Percentiles rank a stretch among this genome's conserved stretches.
Conservation (phyloP, 1,139 yeast genomes). For the Scheffersomyces segobiensis region DNA sequence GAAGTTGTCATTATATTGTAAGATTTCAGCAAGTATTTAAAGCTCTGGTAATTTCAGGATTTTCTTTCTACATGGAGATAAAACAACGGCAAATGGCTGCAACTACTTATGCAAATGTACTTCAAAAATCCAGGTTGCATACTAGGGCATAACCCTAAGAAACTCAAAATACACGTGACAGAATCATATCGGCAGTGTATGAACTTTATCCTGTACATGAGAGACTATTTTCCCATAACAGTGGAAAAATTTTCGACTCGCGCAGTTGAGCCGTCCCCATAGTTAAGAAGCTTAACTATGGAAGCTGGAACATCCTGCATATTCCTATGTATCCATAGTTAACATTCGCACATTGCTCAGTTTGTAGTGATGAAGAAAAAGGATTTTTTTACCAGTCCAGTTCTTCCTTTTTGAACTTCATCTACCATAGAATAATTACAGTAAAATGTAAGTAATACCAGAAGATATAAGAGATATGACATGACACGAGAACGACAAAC, state of each 20-base stretch:
- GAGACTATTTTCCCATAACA: neutral
- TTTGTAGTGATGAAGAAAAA: neutral
- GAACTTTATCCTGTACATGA: neutral
- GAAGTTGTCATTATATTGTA: too few relatives aligned
- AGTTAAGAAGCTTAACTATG: neutral
- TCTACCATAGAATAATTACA: slow-evolving; percentile 12
- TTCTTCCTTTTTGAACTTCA: slow-evolving; percentile 1
- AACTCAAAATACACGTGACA: neutral
- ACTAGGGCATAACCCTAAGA: neutral
- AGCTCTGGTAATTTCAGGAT: neutral
- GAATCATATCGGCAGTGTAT: neutral
- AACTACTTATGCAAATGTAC: neutral
- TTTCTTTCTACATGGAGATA: neutral
- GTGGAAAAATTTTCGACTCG: neutral
- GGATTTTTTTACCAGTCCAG: neutral
- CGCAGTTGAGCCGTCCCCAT: neutral
- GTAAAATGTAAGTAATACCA: slow-evolving; percentile 17
- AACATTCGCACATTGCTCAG: neutral
- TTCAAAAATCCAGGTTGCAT: neutral
- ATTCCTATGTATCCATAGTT: neutral
- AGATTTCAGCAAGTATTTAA: neutral
- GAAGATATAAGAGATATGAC: neutral
- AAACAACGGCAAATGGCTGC: neutral
- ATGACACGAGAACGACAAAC: neutral
- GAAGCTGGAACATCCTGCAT: neutral